Base-by-base conservation (phyloP, 2,329 filamentous ascomycete genomes). In the Reticulascus tulasneorum region DNA sequence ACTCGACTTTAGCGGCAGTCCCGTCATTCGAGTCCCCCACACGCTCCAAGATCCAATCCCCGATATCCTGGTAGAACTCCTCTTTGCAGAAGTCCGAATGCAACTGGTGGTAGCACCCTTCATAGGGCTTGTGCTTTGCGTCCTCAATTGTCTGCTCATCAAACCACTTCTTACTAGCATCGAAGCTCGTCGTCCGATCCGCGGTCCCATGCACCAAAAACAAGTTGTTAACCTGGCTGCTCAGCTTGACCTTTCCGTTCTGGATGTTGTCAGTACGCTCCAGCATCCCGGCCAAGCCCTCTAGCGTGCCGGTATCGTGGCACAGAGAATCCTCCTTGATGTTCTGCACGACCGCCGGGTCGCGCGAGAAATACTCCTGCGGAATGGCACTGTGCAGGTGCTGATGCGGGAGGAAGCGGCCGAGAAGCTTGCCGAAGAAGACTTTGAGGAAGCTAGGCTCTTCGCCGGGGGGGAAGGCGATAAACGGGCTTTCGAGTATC, bases 221-320 rank as follows among this genome's bases (percentile, higher is more conserved):
- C 18, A 96, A 54, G 33, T 77, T 74, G 43, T 65, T 73, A 36
- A 86, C 75, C n/a, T 63, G 56, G 17, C 64, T 56, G 58, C 75
- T 57, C 53, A 79, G 58, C 46, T 50, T 62, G 20, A 79, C 60
- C 33, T 65, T 70, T 4, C 81, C 83, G 6, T 58, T 63, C 6
- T 76, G 63, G 42, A 94, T 62, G 35, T 69, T 69, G 6, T 63
- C 63, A 2, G 82, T 82, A 18, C 90, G 76, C 56, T 94, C 86
- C 46, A 96, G 64, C 73, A 95, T 73, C 0, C 77, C 82, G 1
- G 84, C 75, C 22, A 95, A 58, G 1, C 86, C 86, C 58, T 90
- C 82, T n/a, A 94, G 69, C 7, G 90, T 95, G 23, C 88, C 90
- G 3, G 80, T 91, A 58, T 91, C 75, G 62, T 95, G 89, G 59